phyloP scores from a whole-genome alignment of 768 basidiomycete species.

The Naganishia onofrii region DNA sequence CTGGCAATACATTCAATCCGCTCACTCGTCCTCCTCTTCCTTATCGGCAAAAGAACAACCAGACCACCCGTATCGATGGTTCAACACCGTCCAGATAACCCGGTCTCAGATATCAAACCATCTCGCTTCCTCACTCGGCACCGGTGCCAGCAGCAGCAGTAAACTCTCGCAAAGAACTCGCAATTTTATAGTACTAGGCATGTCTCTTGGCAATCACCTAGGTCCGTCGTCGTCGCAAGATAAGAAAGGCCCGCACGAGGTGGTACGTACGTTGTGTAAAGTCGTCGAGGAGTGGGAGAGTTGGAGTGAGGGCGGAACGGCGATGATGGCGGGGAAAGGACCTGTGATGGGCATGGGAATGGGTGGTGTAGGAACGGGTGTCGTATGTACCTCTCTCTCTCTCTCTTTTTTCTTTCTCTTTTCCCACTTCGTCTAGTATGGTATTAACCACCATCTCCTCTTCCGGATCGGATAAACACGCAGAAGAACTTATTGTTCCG shows the following conservation, averaged over 20 bases:
- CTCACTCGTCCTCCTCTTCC: slow-evolving; percentile 17
- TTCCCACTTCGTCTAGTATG: no score
- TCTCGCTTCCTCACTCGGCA: slow-evolving; percentile 33
- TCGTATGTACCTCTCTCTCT: slow-evolving; percentile 45
- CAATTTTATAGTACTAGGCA: slow-evolving; percentile 45
- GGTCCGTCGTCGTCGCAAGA: slow-evolving; percentile 30
- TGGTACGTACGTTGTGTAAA: slow-evolving; percentile 35
- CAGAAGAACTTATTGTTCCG: no score
- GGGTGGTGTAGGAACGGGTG: slow-evolving; percentile 1
- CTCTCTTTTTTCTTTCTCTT: no score
- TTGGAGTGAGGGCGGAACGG: slow-evolving; percentile 37
- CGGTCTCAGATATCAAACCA: slow-evolving; percentile 35
- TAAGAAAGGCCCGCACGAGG: slow-evolving; percentile 33
- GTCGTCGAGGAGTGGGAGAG: slow-evolving; percentile 50
- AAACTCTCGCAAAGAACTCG: slow-evolving; percentile 35
- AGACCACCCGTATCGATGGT: no score
- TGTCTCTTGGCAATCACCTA: slow-evolving; percentile 40
- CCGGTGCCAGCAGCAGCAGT: no score
- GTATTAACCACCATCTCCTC: not conserved
- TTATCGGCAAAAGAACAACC: slow-evolving; percentile 38
- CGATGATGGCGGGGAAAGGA: slow-evolving; percentile 39
- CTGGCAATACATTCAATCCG: slow-evolving; percentile 30
- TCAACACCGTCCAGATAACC: slow-evolving; percentile 46
- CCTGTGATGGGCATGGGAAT: no score
- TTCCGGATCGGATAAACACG: slow-evolving; percentile 33